phyloP scores from a whole-genome alignment of 179 eudicot species.

The Heliamphora pulchella region DNA sequence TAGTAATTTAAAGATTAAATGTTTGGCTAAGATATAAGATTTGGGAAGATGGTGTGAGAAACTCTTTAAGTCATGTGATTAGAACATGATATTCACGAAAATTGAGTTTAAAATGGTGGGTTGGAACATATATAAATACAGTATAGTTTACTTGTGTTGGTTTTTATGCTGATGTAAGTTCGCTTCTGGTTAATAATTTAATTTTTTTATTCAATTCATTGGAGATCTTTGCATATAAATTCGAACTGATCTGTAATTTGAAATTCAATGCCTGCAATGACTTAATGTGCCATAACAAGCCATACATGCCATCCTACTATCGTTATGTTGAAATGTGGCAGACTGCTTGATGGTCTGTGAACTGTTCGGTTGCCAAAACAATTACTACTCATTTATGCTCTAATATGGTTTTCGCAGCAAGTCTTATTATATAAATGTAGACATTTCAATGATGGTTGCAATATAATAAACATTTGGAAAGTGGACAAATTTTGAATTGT shows the following conservation, averaged over 20 bases:
- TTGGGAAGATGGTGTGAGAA: too few relatives aligned
- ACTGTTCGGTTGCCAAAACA: not conserved
- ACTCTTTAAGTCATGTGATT: too few relatives aligned
- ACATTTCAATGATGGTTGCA: too few relatives aligned
- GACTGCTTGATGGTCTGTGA: not conserved
- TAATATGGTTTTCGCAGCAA: not conserved
- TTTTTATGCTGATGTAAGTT: constrained; percentile 64
- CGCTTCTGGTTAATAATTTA: not conserved
- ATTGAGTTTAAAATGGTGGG: too few relatives aligned
- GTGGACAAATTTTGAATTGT: not conserved
- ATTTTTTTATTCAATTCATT: not conserved
- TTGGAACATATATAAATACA: too few relatives aligned
- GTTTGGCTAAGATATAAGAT: too few relatives aligned
- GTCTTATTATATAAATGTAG: not conserved
- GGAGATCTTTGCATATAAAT: not conserved
- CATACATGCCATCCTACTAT: not conserved
- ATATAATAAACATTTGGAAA: not conserved
- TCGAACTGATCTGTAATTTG: not conserved
- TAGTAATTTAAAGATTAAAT: too few relatives aligned
- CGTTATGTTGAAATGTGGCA: not conserved
- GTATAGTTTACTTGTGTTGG: too few relatives aligned
- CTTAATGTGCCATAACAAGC: too few relatives aligned
- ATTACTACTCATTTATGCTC: not conserved
- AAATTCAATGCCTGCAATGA: not conserved
- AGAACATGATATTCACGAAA: too few relatives aligned